Percentiles rank a stretch among this genome's conserved stretches.
Conservation (phyloP, 352 stramenopile species). For the Phytopythium mirpurense region DNA sequence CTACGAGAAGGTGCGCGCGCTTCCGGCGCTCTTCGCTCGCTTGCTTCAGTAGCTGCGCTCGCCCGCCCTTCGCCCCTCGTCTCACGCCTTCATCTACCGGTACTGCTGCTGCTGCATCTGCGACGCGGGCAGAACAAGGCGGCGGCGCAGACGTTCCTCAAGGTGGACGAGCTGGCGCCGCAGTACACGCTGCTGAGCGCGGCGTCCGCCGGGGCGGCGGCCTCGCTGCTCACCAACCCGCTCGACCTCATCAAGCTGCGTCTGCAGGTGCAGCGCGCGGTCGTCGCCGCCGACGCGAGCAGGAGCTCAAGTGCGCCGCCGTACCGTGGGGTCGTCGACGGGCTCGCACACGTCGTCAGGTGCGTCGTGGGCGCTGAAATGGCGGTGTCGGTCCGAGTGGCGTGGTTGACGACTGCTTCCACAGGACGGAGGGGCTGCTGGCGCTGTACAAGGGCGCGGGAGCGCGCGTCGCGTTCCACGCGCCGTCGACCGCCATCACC, state of each 20-base stretch:
- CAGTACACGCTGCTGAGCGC: constrained; percentile 65
- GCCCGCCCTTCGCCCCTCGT: too few species aligned
- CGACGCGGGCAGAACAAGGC: constrained; percentile 42
- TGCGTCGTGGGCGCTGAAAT: constrained; percentile 10
- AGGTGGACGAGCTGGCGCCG: constrained; percentile 38
- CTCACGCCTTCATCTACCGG: too few species aligned
- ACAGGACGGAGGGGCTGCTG: constrained; percentile 76
- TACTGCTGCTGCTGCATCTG: too few species aligned
- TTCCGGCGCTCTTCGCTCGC: too few species aligned
- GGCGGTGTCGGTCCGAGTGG: background rate
- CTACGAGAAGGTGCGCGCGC: constrained; percentile 84
- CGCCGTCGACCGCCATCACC: constrained; percentile 94
- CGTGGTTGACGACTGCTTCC: background rate
- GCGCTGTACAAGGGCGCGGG: constrained; percentile 94
- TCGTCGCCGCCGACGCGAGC: constrained; percentile 22
- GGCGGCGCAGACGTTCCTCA: constrained; percentile 33
- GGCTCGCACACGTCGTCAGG: constrained; percentile 74
- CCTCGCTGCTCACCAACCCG: constrained; percentile 96
- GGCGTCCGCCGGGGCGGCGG: constrained; percentile 81
- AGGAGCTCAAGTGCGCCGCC: constrained; percentile 7
- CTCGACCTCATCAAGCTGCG: constrained; percentile 96
- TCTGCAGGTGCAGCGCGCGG: constrained; percentile 82
- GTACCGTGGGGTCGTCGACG: constrained; percentile 84
- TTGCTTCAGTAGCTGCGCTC: too few species aligned
- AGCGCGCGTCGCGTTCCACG: constrained; percentile 93